Evolutionary conservation across 2,329 filamentous ascomycete genomes (phyloP).

Genomic region (Parafenestella ontariensis): DNA sequence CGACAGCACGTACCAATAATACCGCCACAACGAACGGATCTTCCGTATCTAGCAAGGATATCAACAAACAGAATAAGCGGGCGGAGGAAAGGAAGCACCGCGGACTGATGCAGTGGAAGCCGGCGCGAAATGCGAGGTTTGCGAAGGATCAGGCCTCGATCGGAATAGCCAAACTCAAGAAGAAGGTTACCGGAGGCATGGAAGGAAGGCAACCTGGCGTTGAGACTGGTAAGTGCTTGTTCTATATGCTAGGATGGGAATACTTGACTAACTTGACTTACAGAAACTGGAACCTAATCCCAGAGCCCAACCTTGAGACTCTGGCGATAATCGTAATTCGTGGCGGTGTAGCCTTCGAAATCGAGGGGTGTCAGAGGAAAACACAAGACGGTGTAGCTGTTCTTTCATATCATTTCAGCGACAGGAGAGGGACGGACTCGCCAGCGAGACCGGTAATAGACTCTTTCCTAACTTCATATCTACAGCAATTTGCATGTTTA

Average conservation of each 20-base stretch:
- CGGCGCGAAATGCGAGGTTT: slow-evolving; percentile 83
- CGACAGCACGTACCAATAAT: slow-evolving; percentile 38
- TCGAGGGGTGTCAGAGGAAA: neutral
- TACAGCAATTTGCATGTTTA: neutral
- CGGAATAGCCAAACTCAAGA: slow-evolving; percentile 76
- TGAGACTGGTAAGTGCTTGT: slow-evolving; percentile 66
- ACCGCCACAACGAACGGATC: slow-evolving; percentile 23
- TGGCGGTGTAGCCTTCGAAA: neutral
- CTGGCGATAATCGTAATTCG: neutral
- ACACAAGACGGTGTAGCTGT: neutral
- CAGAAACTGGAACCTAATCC: slow-evolving; percentile 34
- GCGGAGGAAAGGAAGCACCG: slow-evolving; percentile 82
- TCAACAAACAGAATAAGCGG: slow-evolving; percentile 72
- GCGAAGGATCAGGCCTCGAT: slow-evolving; percentile 87
- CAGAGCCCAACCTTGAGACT: neutral
- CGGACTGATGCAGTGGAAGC: slow-evolving; percentile 94
- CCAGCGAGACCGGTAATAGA: neutral
- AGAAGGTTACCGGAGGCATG: slow-evolving; percentile 73
- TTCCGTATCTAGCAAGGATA: slow-evolving; percentile 58
- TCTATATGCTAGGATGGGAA: slow-evolving; percentile 1
- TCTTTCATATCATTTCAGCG: neutral
- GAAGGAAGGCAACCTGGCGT: slow-evolving; percentile 85
- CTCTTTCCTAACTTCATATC: too few species aligned
- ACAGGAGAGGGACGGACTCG: neutral
- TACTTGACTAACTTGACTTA: slow-evolving; percentile 14